Evolutionary conservation across 805 yeast genomes (phyloP), one percentile per base, ranked within the genome.

Genomic region (Candida sanyiensis): DNA sequence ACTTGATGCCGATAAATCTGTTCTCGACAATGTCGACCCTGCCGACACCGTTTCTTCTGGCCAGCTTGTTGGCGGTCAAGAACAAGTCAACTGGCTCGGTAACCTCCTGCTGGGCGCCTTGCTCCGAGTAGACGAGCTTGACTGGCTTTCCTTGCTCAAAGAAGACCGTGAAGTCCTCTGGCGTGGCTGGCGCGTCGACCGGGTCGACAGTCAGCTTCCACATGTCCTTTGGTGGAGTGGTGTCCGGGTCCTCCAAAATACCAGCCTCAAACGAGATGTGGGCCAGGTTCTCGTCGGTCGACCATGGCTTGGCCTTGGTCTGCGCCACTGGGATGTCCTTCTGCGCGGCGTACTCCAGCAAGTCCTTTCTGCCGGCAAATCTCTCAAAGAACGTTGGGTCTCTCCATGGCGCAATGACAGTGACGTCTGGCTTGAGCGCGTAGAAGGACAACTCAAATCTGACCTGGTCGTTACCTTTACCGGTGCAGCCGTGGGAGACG

Each of bases 261-360:
- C 99, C 99, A 49, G 99, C 99, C 74, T 93, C 99, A 64, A 85
- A 93, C 28, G 97, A 90, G 64, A 93, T 93, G 69, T 93, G 99
- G 33, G 97, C 98, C 79, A 90, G 72, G 77, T 93, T 93, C 72
- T 93, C 99, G 64, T 93, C 99, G 42, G 98, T 93, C 26, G 97
- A 89, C 99, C 99, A 93, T 54, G 99, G 99, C 73, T 93, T 93
- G 50, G 97, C 87, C 67, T 88, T 88, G 52, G 99, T 93, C 73
- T 93, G 99, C 35, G 94, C 73, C 43, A 93, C 99, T 48, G 94
- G 95, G 52, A 93, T 93, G 55, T 75, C 77, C 75, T 93, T 93
- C 54, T 75, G 76, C 40, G 84, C 93, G 48, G 99, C 96, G 63
- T 93, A 93, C 32, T 84, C 96, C 57, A 93, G 75, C 61, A 93